Conservation (phyloP, 768 basidiomycete species). For the Suillus bovinus region DNA sequence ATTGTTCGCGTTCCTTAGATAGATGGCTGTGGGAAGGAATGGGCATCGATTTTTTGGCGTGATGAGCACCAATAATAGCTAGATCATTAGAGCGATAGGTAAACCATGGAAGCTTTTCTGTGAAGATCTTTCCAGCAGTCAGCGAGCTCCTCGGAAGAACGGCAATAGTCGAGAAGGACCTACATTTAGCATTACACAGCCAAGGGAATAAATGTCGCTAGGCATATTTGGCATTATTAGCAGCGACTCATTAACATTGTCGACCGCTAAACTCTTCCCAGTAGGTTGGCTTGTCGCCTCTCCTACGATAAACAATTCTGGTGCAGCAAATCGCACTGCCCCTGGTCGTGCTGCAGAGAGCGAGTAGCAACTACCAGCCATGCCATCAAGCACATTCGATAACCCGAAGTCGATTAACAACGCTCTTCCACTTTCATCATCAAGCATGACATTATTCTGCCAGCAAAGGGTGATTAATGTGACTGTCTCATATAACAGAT, state of each 20-base stretch:
- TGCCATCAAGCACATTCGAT: slow-evolving; percentile 38
- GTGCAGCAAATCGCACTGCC: slow-evolving; percentile 47
- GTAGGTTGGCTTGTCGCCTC: neutral
- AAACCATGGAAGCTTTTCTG: neutral
- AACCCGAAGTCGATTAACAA: slow-evolving; percentile 45
- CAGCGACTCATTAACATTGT: neutral
- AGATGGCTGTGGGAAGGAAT: neutral
- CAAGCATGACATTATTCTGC: slow-evolving; percentile 29
- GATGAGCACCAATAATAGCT: neutral
- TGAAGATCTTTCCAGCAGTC: neutral
- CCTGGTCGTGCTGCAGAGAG: neutral
- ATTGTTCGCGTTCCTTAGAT: neutral
- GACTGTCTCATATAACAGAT: neutral
- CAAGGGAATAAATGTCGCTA: slow-evolving; percentile 46
- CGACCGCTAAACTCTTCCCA: neutral
- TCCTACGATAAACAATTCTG: slow-evolving; percentile 30
- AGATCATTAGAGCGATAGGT: neutral
- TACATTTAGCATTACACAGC: slow-evolving; percentile 33
- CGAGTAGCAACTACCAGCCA: slow-evolving; percentile 22
- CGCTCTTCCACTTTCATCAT: slow-evolving; percentile 38
- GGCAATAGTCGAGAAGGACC: slow-evolving; percentile 27
- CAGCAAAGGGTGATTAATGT: neutral
- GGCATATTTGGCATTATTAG: neutral
- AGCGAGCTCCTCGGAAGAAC: neutral
- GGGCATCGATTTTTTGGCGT: neutral